Evolutionary conservation across 306 rosid genomes (phyloP), one percentile per base, ranked within the genome.

Genomic region (Acacia crassicarpa): DNA sequence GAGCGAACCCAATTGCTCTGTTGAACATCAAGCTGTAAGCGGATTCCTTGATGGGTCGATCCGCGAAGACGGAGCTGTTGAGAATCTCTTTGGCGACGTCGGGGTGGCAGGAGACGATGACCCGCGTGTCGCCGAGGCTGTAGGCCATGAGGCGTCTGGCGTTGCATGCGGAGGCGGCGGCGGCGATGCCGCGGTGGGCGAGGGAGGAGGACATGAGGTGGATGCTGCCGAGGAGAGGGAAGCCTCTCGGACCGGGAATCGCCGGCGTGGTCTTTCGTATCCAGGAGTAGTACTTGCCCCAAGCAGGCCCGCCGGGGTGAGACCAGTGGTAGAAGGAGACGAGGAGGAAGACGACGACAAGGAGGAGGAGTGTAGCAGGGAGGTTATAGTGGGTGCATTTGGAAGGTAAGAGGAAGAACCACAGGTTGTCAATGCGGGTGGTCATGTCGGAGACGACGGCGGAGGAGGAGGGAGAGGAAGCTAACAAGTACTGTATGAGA

Each of bases 281-380:
- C 68, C 76, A 81, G 40, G 67, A 74, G 48, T 74, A 53, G 78
- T 51, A 74, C 48, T 33, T 51, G 1, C 99, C 99, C 98, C 98
- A 95, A 20, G 99, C 97, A 14, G 98, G 98, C 65, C 99, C 99
- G 67, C 98, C 99, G 0, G 98, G 93, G 88, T 95, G 93, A 76
- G 91, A 89, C 99, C 99, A 93, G 86, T 82, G 81, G 72, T 81
- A 75, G 33, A 95, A 17, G 62, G 89, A 35, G 75, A 87, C 72
- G 82, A 85, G 43, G 13, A 93, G 48, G 81, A 86, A 92, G 45
- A 86, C 79, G 0, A 84, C 41, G 53, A 61, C 70, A 30, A 92
- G 59, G 75, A 91, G 17, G 27, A 95, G 44, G 20, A 89, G 48
- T 1, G 75, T 77, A 78, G 81, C 88, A 46, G 85, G 85, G 86